Evolutionary conservation across 441 rosid genomes (phyloP), one percentile per base, ranked within the genome.

Genomic region (Populus hybrid): DNA sequence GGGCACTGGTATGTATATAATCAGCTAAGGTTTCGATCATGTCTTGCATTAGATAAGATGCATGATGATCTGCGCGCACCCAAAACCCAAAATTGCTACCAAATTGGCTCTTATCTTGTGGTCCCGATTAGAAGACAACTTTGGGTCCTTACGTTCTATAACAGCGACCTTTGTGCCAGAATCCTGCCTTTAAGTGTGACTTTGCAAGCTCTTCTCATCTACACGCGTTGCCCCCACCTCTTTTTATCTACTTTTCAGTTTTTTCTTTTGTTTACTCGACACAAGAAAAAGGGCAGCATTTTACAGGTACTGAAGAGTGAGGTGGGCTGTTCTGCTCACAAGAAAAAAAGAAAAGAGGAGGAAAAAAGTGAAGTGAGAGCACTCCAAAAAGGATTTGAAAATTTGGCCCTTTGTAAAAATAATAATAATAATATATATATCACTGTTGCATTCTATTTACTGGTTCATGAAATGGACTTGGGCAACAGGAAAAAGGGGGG

Each of bases 171-270:
- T 21, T 12, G 63, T 46, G 35, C 54, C 32, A 30, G 18, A 5
- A 24, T 18, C 32, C 4, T 28, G 72, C 12, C 66, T 65, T 11
- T 30, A 26, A 23, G 30, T 72, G 26, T 11, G 64, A 63, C 74
- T 68, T 66, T 63, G 23, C 16, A 30, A 63, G 66, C 67, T 72
- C 21, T 46, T 34, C 76, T 72, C 59, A 34, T 78, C 57, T 30
- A 6, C 76, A 78, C 76, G 73, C 67, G 76, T 67, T 72, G 50
- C 64, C 76, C 76, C 11, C 57, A 4, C 28, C 10, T 40, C 50
- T 30, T 70, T 57, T 61, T 57, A 1, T 69, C 11, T 67, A 14
- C 24, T 14, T 5, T 38, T n/a, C 10, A 30, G 21, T 46, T 46
- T 46, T 46, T 14, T 12, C 57, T 12, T 46, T 46, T 46, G 6